A percentile compares a stretch with the other conserved stretches of the same genome.
These are phyloP conservation scores for Pseudogymnoascus verrucosus DNA, from an alignment of 2,329 filamentous ascomycete species.

Conservation along the genomic window DNA sequence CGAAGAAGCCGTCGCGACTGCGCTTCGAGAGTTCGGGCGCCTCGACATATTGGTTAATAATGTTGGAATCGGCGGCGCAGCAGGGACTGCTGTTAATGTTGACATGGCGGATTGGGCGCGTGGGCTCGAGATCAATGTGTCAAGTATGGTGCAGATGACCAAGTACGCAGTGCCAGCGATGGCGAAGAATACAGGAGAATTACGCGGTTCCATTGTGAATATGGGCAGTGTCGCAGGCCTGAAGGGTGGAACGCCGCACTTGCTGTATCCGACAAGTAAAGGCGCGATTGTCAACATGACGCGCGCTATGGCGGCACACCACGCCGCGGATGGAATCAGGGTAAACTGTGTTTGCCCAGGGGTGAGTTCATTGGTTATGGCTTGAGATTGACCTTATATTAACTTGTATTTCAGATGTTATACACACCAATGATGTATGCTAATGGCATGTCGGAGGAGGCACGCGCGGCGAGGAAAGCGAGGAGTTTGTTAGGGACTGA, in stretches of 20 bases:
- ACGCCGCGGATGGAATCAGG: constrained; percentile 40
- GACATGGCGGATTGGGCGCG: constrained; percentile 50
- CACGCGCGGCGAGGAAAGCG: constrained; percentile 29
- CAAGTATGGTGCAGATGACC: constrained; percentile 56
- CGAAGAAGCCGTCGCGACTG: constrained; percentile 29
- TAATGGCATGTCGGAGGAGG: constrained; percentile 32
- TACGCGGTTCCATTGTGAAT: constrained; percentile 49
- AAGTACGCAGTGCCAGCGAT: constrained; percentile 55
- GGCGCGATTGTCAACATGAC: constrained; percentile 47
- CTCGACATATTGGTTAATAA: constrained; percentile 58
- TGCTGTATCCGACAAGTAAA: constrained; percentile 40
- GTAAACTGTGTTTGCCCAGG: constrained; percentile 49
- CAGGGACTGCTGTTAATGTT: constrained; percentile 51
- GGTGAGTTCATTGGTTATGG: constrained; percentile 30
- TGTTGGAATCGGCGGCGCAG: constrained; percentile 51
- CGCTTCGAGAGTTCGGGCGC: constrained; percentile 42
- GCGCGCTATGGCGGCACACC: constrained; percentile 45
- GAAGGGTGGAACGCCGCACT: constrained; percentile 35
- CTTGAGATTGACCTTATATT: background rate
- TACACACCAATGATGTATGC: constrained; percentile 40
- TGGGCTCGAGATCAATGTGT: constrained; percentile 53
- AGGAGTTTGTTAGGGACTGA: constrained; percentile 47
- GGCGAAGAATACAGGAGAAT: constrained; percentile 39
- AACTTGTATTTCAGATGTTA: constrained; percentile 29
- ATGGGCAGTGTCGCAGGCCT: constrained; percentile 54